phyloP scores from a whole-genome alignment of 345 rosid genomes.

The Gossypium mustelinum region DNA sequence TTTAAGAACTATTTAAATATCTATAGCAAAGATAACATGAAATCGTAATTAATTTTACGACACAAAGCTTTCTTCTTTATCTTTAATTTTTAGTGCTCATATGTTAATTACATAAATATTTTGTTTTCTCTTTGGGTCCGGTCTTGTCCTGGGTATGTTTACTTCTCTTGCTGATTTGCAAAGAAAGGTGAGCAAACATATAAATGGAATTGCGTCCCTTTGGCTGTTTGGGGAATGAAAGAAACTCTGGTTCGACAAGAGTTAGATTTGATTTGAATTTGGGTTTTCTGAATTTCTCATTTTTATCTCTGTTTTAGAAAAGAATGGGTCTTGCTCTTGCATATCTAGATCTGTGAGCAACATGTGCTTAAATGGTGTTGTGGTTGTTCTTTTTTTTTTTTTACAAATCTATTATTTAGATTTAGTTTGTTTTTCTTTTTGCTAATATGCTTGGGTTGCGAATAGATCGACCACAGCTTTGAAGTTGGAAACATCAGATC shows the following conservation, averaged over 20 bases:
- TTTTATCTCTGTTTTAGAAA: background rate
- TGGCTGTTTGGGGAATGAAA: background rate
- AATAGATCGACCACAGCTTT: background rate
- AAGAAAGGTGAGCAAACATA: background rate
- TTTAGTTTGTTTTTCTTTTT: background rate
- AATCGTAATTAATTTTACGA: too few relatives aligned
- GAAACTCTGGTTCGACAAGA: background rate
- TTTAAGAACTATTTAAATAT: too few relatives aligned
- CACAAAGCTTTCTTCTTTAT: too few relatives aligned
- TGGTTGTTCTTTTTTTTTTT: background rate
- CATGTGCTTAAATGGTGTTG: background rate
- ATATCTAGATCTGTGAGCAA: background rate
- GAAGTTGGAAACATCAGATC: background rate
- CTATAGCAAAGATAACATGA: too few relatives aligned
- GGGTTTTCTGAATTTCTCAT: background rate
- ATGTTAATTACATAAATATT: too few relatives aligned
- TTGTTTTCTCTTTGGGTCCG: too few relatives aligned
- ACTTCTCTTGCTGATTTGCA: slow-evolving; percentile 1
- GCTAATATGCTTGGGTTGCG: background rate
- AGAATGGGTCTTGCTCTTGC: slow-evolving; percentile 5
- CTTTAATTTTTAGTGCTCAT: too few relatives aligned
- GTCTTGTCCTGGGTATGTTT: slow-evolving; percentile 10
- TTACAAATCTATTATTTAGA: background rate
- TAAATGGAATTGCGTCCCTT: background rate
- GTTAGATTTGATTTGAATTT: background rate